Evolutionary conservation across 768 basidiomycete species (phyloP), one percentile per base, ranked within the genome.

Genomic region (Leccinum arenicola): DNA sequence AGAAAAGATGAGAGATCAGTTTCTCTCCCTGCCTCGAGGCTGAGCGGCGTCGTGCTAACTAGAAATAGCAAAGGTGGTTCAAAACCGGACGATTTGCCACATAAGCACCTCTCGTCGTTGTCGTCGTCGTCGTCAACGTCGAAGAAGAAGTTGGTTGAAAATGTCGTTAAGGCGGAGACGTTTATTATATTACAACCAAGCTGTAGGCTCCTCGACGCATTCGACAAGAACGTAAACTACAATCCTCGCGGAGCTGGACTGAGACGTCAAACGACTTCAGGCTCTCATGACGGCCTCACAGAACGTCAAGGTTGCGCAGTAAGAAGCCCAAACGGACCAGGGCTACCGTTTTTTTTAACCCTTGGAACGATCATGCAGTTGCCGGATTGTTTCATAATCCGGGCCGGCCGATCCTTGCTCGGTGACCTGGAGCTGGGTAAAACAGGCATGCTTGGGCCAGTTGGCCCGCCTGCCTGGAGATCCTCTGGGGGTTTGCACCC

Each of bases 1-100:
- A 60, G 64, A 68, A 69, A 69, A 69, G 64, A 70, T 61, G 59
- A 48, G 61, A 33, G 61, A 71, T 71, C 67, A 61, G 58, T 51
- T 49, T 57, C 43, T 55, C 52, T 50, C 50, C 27, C 60, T 64
- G 71, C 71, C 70, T 71, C 71, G 71, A 73, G 71, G 70, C 71
- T 60, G 25, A 56, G 66, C 31, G 48, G 58, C 53, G 57, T 49
- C 49, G 66, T 50, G 52, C 47, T 35, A 52, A 27, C 68, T 67
- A 15, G 69, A 66, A 66, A 62, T 60, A 57, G 45, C 3, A 45
- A 64, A 70, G 58, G 52, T 43, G 33, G 50, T 50, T 60, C 58
- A 53, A 62, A 62, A 59, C 57, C 8, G 54, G 61, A 52, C 58
- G 57, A 61, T 65, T 15, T n/a, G 25, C 49, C 49, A 25, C 40